Conservation (phyloP, 306 rosid genomes). For the Carpinus fangiana region DNA sequence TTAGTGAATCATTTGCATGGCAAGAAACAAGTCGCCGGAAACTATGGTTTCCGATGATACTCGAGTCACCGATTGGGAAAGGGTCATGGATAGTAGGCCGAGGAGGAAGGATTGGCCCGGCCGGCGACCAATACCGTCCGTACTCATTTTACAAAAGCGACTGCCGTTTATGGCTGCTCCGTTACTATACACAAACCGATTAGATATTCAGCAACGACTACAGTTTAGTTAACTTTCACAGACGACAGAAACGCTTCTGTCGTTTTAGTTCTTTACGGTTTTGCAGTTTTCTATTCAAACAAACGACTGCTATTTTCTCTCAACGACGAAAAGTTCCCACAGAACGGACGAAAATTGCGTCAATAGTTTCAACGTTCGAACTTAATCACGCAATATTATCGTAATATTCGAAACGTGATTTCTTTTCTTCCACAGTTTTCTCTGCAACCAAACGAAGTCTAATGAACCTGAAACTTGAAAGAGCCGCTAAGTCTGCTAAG, state of each 20-base stretch:
- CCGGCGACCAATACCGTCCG: neutral
- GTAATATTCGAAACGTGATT: neutral
- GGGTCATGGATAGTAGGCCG: neutral
- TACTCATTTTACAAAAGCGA: neutral
- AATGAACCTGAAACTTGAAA: neutral
- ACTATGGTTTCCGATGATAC: neutral
- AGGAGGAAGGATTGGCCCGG: neutral
- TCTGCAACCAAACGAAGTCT: neutral
- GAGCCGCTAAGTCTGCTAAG: neutral
- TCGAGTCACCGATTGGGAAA: neutral
- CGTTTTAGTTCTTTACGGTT: neutral
- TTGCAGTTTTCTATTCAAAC: too few relatives aligned
- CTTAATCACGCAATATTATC: neutral
- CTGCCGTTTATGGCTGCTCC: neutral
- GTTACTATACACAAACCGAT: neutral
- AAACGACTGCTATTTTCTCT: neutral
- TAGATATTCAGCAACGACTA: neutral
- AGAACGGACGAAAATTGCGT: neutral
- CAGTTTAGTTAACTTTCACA: too few relatives aligned
- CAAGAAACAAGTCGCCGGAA: neutral
- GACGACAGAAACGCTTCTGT: neutral
- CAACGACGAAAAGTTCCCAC: neutral
- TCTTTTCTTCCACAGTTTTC: neutral
- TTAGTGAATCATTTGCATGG: neutral
- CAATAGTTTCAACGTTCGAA: neutral